These are phyloP conservation scores for Populus tomentosa DNA, from an alignment of 441 rosid genomes.

Conservation along the genomic window DNA sequence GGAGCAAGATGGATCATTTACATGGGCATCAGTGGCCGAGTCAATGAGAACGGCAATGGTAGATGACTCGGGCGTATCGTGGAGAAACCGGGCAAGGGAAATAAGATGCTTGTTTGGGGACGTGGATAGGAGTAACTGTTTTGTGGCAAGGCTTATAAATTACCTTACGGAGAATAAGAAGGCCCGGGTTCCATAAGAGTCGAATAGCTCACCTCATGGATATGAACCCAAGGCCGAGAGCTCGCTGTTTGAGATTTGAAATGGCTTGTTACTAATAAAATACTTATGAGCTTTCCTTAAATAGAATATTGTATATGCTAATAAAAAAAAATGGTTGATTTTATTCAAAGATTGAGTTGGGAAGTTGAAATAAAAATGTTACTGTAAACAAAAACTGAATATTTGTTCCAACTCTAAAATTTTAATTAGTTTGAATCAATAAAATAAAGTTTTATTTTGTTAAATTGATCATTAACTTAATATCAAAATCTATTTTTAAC, in stretches of 20 bases:
- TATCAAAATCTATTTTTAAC: too few relatives aligned
- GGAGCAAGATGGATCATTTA: conserved; percentile 50
- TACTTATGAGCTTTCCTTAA: too few relatives aligned
- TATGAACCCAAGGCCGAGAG: background rate
- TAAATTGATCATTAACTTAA: too few relatives aligned
- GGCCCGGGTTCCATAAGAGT: background rate
- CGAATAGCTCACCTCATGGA: too few relatives aligned
- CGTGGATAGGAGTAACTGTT: conserved; percentile 18
- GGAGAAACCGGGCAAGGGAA: conserved; percentile 23
- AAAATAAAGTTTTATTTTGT: too few relatives aligned
- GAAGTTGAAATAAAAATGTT: too few relatives aligned
- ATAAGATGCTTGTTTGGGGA: conserved; percentile 29
- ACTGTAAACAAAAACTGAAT: too few relatives aligned
- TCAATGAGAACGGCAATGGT: conserved; percentile 32
- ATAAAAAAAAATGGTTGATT: too few relatives aligned
- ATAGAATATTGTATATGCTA: too few relatives aligned
- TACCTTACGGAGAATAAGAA: conserved; percentile 15
- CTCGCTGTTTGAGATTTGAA: background rate
- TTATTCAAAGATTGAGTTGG: too few relatives aligned
- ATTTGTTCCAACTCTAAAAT: too few relatives aligned
- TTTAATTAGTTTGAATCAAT: too few relatives aligned
- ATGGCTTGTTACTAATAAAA: background rate
- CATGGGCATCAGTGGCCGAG: conserved; percentile 41
- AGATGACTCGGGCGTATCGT: conserved; percentile 29
- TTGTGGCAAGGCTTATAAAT: conserved; percentile 16